Base-by-base conservation (phyloP, 78 protist species). In the slime mould (Dictyostelium discoideum) region DNA sequence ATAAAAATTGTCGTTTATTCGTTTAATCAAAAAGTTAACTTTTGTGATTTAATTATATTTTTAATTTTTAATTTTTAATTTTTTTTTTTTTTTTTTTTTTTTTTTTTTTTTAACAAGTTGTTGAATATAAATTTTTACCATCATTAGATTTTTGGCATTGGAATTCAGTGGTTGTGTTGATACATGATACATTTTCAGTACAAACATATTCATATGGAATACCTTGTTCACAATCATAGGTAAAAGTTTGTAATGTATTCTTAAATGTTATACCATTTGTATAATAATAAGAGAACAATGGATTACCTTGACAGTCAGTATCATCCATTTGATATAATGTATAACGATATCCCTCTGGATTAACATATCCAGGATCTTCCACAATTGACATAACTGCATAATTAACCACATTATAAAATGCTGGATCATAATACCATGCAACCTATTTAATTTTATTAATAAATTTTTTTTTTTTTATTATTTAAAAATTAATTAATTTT, bases 281-380 rank as follows among this genome's bases (percentile, higher is more conserved):
- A 73, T 85, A 85, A 16, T 85, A 85, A 7, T 67, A 73, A 16
- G 74, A 85, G 40, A 73, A 20, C 24, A 73, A 24, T 67, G 74
- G 76, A 29, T 67, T 54, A 10, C 65, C 92, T 29, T 85, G 81
- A 26, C 92, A 85, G 6, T 48, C 26, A 5, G 67, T 50, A 46
- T 85, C 92, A 14, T 20, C 20, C 3, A 3, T 10, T 67, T 39
- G 39, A 14, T n/a, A 85, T 16, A 50, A 1, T 11, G 92, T 85
- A 22, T 85, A 50, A 9, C 92, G 16, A 26, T 72, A 85, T 1
- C 92, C 92, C 20, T 85, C 57, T 48, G 26, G 40, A 0, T 54
- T 81, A 13, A 73, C 18, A 22, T 85, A 85, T 14, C 92, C 92
- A 9, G 92, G 92, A 73, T 85, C 76, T 11, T 16, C 84, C 7